These are phyloP conservation scores for Actinomortierella wolfii DNA, from an alignment of 371 early-diverging fungal species.

Conservation along the genomic window DNA sequence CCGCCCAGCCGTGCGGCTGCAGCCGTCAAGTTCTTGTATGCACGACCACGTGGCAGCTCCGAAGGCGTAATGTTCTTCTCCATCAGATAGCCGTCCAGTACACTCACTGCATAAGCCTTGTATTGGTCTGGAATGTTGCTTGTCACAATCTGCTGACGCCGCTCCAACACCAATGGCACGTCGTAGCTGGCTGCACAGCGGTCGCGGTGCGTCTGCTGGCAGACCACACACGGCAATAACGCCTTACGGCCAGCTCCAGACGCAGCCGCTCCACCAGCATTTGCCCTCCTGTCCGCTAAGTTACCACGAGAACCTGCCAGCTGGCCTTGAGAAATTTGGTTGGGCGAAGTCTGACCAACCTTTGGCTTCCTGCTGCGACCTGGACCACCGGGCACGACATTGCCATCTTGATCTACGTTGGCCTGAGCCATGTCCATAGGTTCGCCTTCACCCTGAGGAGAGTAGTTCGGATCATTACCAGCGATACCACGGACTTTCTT, in stretches of 20 bases:
- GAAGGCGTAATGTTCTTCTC: conserved; percentile 38
- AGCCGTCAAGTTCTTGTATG: conserved; percentile 21
- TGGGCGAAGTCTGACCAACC: too few relatives aligned
- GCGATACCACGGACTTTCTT: conserved; percentile 19
- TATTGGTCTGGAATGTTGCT: conserved; percentile 38
- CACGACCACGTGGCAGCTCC: conserved; percentile 28
- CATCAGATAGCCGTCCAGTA: conserved; percentile 26
- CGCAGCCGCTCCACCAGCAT: too few relatives aligned
- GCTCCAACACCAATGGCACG: conserved; percentile 41
- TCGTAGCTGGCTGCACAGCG: conserved; percentile 43
- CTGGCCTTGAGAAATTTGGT: too few relatives aligned
- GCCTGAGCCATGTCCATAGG: conserved; percentile 15
- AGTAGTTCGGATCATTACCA: conserved; percentile 17
- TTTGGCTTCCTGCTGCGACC: too few relatives aligned
- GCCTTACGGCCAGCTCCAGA: conserved; percentile 28
- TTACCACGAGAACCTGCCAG: too few relatives aligned
- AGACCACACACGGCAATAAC: conserved; percentile 36
- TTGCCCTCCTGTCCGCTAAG: too few relatives aligned
- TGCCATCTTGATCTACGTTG: conserved; percentile 23
- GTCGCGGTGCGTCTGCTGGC: conserved; percentile 35
- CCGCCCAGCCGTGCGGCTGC: conserved; percentile 38
- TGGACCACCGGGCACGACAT: too few relatives aligned
- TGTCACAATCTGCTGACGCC: conserved; percentile 43
- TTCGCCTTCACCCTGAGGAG: conserved; percentile 14
- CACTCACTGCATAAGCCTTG: conserved; percentile 23